Base-by-base conservation (phyloP, 129 eudicot species). In the Sambucus nigra region DNA sequence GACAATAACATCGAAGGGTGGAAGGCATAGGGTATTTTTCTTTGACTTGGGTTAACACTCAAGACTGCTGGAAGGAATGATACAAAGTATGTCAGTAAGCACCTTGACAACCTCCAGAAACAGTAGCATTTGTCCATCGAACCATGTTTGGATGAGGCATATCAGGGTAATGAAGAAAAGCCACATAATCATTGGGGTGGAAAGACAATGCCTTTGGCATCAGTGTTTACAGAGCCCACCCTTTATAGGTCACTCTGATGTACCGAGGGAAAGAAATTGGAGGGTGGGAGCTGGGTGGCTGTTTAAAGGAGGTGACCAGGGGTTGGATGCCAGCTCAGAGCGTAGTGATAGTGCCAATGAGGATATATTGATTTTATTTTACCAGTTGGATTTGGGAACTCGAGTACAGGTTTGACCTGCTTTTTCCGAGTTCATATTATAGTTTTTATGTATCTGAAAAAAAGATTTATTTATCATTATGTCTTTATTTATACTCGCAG, bases 341-440 rank as follows among this genome's bases (percentile, higher is more conserved):
- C 94, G 70, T 18, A 91, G 98, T 75, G 95, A 85, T 19, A 78
- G 75, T 18, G 86, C 84, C 13, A 85, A 85, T 61, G 95, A 81
- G 63, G 95, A 91, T 72, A 76, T 91, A 48, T 38, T 91, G 61
- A 71, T 91, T 55, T 85, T 91, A 77, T 85, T 81, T 78, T 85
- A 85, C 66, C 94, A 91, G 81, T 74, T 91, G 68, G 98, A 91
- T 57, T 76, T 91, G 78, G 88, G 84, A 19, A 91, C 94, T 39
- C 73, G 93, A 50, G 95, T 82, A 9, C 98, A 89, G 93, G 97
- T 89, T 69, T 28, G 65, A 15, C 53, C 41, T 69, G 41, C 48
- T 21, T 51, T 21, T 53, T 32, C 3, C 1, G 18, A 23, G 14
- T 40, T 52, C 44, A 7, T 22, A 15, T 51, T 26, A 45, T 22